phyloP scores from a whole-genome alignment of 2,329 filamentous ascomycete genomes.

The Huntiella decipiens region DNA sequence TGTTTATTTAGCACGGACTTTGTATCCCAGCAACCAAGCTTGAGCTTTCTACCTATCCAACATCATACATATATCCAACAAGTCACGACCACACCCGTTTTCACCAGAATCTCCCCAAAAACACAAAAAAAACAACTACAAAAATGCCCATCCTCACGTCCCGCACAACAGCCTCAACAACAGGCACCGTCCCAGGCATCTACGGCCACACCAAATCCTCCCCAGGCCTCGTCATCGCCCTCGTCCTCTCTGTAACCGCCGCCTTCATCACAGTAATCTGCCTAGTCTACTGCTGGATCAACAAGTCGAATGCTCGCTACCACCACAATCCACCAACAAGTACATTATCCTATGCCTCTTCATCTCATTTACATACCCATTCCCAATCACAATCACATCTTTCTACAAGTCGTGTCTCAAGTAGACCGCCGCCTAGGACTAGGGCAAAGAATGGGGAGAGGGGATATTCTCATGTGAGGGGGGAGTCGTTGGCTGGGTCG shows the following conservation, averaged over 20 bases:
- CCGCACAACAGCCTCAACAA: too few relatives aligned
- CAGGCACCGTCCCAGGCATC: slow-evolving; percentile 11
- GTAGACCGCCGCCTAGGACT: neutral
- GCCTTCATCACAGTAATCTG: slow-evolving; percentile 10
- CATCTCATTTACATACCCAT: neutral
- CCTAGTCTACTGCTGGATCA: slow-evolving; percentile 11
- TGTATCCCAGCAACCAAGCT: too few relatives aligned
- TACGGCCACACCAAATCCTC: slow-evolving; percentile 7
- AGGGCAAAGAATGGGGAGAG: neutral
- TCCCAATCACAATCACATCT: neutral
- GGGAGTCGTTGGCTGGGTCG: neutral
- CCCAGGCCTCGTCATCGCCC: slow-evolving; percentile 7
- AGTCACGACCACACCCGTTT: too few relatives aligned
- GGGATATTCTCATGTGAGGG: neutral
- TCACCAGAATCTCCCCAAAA: too few relatives aligned
- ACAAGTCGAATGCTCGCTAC: slow-evolving; percentile 4
- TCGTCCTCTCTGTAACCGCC: slow-evolving; percentile 7
- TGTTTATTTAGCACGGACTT: too few relatives aligned
- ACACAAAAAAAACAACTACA: too few relatives aligned
- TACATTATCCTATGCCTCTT: neutral
- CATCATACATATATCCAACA: too few relatives aligned
- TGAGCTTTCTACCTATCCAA: too few relatives aligned
- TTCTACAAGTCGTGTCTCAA: slow-evolving; percentile 4
- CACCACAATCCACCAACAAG: neutral
- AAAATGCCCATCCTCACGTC: too few relatives aligned